Base-by-base conservation (phyloP, 1,284 basidiomycete species). In the Trametes hirsuta region DNA sequence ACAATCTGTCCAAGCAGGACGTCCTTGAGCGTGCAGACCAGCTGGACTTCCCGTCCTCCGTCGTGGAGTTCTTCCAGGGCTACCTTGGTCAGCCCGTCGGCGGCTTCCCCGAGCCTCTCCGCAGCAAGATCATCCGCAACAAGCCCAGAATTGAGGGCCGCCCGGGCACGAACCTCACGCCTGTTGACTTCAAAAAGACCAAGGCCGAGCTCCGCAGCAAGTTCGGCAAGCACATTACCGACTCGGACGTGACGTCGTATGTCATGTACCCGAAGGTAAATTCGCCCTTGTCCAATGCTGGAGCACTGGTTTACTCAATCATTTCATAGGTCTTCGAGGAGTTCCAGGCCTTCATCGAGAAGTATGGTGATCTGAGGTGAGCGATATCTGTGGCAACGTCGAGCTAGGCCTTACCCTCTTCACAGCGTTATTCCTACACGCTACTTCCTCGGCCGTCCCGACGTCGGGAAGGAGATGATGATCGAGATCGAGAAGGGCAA, bases 401-500 rank as follows among this genome's bases (percentile, higher is more conserved):
- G 44, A 34, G 24, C 44, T 63, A 12, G 34, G 9, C 2, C 40
- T 48, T 24, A 48, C 39, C 3, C 34, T 41, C 37, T 50, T 34
- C 37, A 24, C 68, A 94, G 92, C 70, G 90, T 97, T 63, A 79
- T 99, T 70, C 96, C 97, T 61, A 99, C 97, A 34, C 93, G 97
- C 64, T 97, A 93, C 84, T 99, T 99, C 91, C 82, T 99, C 66
- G 92, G 91, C 63, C 94, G 94, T 66, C 96, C 97, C 40, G 86
- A 88, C 67, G 84, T 93, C 66, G 93, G 93, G 66, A 95, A 98
- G 79, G 97, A 99, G 78, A 93, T 99, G 87, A 88, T 95, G 76
- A 93, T 98, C 72, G 87, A 91, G 54, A 98, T 99, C 70, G 97
- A 99, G 79, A 87, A 96, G 77, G 97, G 97, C 58, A 98, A 99